Evolutionary conservation across 108 stramenopile genomes (phyloP), one percentile per base, ranked within the genome.

Genomic region (Schizochytrium sp.): DNA sequence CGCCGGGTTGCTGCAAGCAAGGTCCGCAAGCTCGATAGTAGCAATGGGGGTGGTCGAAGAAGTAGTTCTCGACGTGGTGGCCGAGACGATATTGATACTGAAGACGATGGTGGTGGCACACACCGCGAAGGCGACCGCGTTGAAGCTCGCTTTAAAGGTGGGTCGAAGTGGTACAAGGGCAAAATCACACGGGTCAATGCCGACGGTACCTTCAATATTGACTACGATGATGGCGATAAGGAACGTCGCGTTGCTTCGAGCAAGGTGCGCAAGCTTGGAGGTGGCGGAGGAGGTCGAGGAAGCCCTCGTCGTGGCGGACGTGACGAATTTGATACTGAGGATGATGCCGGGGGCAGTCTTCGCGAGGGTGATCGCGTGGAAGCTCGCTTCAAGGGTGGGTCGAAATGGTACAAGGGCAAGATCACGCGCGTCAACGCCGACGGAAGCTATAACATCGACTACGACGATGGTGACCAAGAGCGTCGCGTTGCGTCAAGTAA

Each of bases 1-100:
- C 93, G 95, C 60, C 58, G 93, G 63, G 58, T 95, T 44, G 95
- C 93, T 92, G 95, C 95, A 58, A 95, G 95, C 88, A 96, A 96
- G 60, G 23, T 60, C 23, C 55, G 55, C 55, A 57, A 57, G 55
- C 55, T 57, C 34, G 34, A 2, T 2, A 2, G 34, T 34, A 34
- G 34, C 34, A 34, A 34, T 34, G 34, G 34, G 34, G 34, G 34
- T 57, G 55, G 55, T 57, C 14, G 55, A 57, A 14, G 14, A 14
- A 16, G 55, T 14, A 57, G 55, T 57, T 0, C 55, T 8, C 55
- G 55, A 14, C 55, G 55, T 16, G 16, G 55, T 57, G 16, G 14
- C 16, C 55, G 55, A 14, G 55, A 57, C 16, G 55, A 57, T 16
- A 2, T 57, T 57, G 16, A 57, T 57, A 57, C 55, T 16, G 55